Evolutionary conservation across 108 stramenopile species (phyloP).

Genomic region (Pseudonitzschia pungens): DNA sequence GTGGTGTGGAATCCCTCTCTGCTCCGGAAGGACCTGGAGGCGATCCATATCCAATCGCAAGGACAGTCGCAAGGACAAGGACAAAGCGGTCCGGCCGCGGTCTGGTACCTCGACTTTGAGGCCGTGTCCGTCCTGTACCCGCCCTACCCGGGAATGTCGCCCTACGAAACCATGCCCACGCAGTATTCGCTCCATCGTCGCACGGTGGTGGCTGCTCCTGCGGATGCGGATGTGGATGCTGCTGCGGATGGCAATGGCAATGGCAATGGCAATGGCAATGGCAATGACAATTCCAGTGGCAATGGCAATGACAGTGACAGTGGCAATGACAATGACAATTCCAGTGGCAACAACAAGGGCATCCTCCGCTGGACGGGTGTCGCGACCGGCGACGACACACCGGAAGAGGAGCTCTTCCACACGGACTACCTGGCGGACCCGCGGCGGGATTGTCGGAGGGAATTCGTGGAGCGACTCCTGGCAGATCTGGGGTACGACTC

Average conservation of each 20-base stretch:
- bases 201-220: neutral
- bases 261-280: too few species aligned
- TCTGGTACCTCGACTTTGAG: conserved; percentile 4
- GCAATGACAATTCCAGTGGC: too few species aligned
- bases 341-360: too few species aligned
- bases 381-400: neutral
- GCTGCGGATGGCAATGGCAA: too few species aligned
- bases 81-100: neutral
- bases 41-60: too few species aligned
- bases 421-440: conserved; percentile 5
- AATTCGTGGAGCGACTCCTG: neutral
- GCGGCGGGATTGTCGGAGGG: conserved; percentile 2
- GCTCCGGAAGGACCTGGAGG: neutral
- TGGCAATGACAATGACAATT: too few species aligned
- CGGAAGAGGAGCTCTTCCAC: neutral
- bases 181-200: conserved; percentile 8
- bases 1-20: neutral
- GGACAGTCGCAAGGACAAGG: too few species aligned
- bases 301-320: too few species aligned
- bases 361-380: too few species aligned
- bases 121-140: neutral
- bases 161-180: conserved; percentile 11
- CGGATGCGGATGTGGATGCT: too few species aligned
- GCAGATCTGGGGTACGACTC: neutral
- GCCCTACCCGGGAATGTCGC: conserved; percentile 5